Percentiles rank a stretch among this genome's conserved stretches.
Conservation (phyloP, 768 basidiomycete genomes). For the Sporobolomyces pararoseus region DNA sequence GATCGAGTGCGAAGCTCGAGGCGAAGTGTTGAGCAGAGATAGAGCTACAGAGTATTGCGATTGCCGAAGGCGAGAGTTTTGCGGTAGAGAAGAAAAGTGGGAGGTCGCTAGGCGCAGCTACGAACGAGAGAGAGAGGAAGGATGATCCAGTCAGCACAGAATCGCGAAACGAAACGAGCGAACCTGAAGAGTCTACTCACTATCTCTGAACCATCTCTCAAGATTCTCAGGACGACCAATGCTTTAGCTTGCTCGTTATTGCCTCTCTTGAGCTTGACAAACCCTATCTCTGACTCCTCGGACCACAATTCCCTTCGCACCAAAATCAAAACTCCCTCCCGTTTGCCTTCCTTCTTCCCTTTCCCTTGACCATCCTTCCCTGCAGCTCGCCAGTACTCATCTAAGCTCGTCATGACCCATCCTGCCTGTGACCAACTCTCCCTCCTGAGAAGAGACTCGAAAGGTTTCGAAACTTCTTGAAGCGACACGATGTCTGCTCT, state of each 20-base stretch:
- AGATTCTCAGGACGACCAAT: not conserved
- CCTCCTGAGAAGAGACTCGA: conserved; percentile 7
- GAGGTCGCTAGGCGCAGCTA: conserved; percentile 26
- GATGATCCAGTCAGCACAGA: too few species aligned
- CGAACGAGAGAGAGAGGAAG: not conserved
- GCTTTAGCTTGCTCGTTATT: conserved; percentile 33
- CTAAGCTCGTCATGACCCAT: conserved; percentile 14
- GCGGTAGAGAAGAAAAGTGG: conserved; percentile 38
- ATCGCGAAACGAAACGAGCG: not conserved
- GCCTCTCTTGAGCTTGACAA: conserved; percentile 12
- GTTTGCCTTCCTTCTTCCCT: conserved; percentile 13
- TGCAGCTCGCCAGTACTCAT: conserved; percentile 24
- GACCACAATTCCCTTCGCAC: conserved; percentile 1
- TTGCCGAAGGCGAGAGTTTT: conserved; percentile 12
- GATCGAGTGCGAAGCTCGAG: not conserved
- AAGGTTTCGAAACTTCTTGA: conserved; percentile 32
- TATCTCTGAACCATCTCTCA: not conserved
- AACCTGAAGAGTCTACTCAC: not conserved
- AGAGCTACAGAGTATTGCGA: conserved; percentile 18
- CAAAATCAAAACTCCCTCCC: conserved; percentile 35
- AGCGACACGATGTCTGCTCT: conserved; percentile 31
- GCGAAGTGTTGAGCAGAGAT: not conserved
- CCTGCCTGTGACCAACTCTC: conserved; percentile 17
- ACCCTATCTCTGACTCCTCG: not conserved
- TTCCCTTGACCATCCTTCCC: not conserved